These are phyloP conservation scores for Hypoxylon sp. DNA, from an alignment of 2,329 filamentous ascomycete species.

Conservation along the genomic window DNA sequence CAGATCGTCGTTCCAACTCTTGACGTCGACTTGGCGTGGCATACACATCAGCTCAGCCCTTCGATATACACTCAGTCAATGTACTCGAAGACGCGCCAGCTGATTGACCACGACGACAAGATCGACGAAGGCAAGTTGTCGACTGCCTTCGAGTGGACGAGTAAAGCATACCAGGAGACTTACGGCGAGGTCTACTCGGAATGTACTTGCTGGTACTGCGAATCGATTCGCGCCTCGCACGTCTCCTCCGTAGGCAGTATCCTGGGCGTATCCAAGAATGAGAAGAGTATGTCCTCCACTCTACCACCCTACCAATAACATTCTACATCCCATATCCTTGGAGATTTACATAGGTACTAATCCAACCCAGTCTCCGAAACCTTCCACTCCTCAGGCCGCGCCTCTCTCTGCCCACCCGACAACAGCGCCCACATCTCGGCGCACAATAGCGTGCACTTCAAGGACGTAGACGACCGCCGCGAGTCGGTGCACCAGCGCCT, in stretches of 20 bases:
- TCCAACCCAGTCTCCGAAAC: constrained; percentile 56
- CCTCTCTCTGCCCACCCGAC: constrained; percentile 66
- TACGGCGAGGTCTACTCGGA: constrained; percentile 79
- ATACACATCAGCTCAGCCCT: constrained; percentile 83
- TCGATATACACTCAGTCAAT: constrained; percentile 73
- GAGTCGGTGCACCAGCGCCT: constrained; percentile 58
- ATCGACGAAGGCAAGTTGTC: constrained; percentile 77
- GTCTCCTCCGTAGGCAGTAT: constrained; percentile 63
- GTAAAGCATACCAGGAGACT: constrained; percentile 75
- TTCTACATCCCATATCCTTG: background rate
- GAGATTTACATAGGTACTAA: background rate
- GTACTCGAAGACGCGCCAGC: constrained; percentile 63
- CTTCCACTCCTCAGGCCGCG: constrained; percentile 65
- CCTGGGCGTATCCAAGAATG: constrained; percentile 63
- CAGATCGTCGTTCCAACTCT: constrained; percentile 77
- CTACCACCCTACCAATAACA: background rate
- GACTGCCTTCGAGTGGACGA: constrained; percentile 79
- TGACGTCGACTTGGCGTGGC: constrained; percentile 83
- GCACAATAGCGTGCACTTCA: constrained; percentile 74
- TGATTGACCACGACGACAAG: constrained; percentile 89
- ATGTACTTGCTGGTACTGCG: constrained; percentile 89
- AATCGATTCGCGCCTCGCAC: constrained; percentile 74
- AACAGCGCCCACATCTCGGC: constrained; percentile 79
- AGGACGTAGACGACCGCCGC: constrained; percentile 46
- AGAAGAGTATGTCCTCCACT: constrained; percentile 57